Evolutionary conservation across 2,329 filamentous ascomycete genomes (phyloP), one percentile per base, ranked within the genome.

Genomic region (Penicillium sp.): DNA sequence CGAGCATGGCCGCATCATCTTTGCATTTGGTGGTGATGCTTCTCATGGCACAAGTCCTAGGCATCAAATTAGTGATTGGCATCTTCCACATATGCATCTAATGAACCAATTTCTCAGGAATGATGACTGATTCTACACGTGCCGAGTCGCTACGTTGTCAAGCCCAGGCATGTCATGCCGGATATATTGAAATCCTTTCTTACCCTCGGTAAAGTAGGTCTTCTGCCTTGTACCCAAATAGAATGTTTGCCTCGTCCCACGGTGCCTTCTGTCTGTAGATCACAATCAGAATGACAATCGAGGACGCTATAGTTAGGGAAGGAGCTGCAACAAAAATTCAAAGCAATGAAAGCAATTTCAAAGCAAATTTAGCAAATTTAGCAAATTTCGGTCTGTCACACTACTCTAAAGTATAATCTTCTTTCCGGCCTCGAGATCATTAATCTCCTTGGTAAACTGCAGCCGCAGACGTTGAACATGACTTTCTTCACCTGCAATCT

Each of bases 11-110:
- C 11, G 50, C 50, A 36, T 73, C 69, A 28, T 49, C 56, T 73
- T n/a, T 75, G 74, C 56, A 84, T 78, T 5, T 78, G 82, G 65
- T 83, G 79, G 66, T 80, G 69, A 79, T 75, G 54, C 82, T 64
- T 18, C 74, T 73, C 2, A 75, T 67, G 13, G 74, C 79, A 3
- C 79, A 80, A 13, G 80, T 83, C 24, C 78, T 81, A 50, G 29
- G 51, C 51, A 2, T 20, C 39, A 3, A 0, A 13, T 40, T 13
- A 36, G 40, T 31, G 16, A 14, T 4, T n/a, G 28, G 14, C 4
- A 6, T n/a, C 14, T 16, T 35, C 26, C 9, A 3, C 18, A 46
- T 46, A 44, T 13, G 50, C 48, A 47, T 22, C n/a, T 45, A 29
- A 16, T 39, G 39, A 18, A 50, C 48, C 34, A 52, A 28, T 23